Conservation (phyloP, 2,329 filamentous ascomycete genomes). For the Blumeria hordei region DNA sequence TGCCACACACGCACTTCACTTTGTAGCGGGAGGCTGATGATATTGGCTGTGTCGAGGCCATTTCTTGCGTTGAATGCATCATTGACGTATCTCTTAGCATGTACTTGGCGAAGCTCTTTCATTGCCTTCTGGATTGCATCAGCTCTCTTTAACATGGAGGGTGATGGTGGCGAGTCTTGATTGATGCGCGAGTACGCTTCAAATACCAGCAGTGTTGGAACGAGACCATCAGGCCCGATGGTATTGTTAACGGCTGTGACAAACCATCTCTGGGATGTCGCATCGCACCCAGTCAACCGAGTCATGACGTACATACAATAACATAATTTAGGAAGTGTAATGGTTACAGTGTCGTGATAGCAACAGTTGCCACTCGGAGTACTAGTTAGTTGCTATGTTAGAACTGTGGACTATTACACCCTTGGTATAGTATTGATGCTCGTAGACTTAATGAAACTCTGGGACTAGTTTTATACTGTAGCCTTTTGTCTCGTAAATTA, state of each 20-base stretch:
- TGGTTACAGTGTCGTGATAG: too few relatives aligned
- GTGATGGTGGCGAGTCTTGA: background rate
- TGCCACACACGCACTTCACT: background rate
- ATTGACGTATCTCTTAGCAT: background rate
- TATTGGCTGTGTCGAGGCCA: background rate
- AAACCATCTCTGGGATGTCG: too few relatives aligned
- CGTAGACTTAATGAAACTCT: too few relatives aligned
- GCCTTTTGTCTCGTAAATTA: too few relatives aligned
- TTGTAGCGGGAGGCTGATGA: background rate
- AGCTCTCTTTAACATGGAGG: conserved; percentile 1
- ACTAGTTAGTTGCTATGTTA: too few relatives aligned
- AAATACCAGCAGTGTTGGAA: background rate
- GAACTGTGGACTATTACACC: too few relatives aligned
- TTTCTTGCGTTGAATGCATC: conserved; percentile 2
- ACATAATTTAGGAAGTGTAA: too few relatives aligned
- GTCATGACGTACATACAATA: too few relatives aligned
- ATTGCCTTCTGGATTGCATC: conserved; percentile 3
- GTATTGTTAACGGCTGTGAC: background rate
- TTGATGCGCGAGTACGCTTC: background rate
- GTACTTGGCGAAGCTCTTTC: conserved; percentile 1
- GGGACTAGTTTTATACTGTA: too few relatives aligned
- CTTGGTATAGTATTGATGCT: too few relatives aligned
- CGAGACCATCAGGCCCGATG: background rate
- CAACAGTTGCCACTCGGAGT: too few relatives aligned
- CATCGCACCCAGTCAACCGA: too few relatives aligned